Evolutionary conservation across 1,139 yeast genomes (phyloP), one percentile per base, ranked within the genome.

Genomic region (Tardiomyces depauwii): DNA sequence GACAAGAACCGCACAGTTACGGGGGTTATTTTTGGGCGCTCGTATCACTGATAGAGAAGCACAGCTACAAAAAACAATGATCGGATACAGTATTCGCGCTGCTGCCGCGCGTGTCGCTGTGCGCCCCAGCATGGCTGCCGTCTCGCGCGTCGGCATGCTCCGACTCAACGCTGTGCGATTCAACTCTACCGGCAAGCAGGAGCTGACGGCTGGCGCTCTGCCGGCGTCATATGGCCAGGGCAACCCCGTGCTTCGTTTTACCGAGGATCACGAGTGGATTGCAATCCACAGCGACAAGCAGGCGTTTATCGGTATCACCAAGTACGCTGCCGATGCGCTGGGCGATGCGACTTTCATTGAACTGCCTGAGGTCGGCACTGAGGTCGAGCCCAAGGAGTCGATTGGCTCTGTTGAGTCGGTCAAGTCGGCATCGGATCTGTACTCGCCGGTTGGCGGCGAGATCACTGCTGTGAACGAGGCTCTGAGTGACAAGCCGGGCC

Each of bases 271-370:
- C 71, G 99, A 91, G 70, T 91, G 97, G 96, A 70, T 93, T 51
- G 91, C 95, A 2, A 72, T 80, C 44, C 93, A 85, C 63, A 75
- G 76, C 33, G 96, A 89, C 65, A 86, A 87, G 49, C 73, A 80
- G 16, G 69, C 93, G 2, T 88, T 82, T 57, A 73, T 91, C 38
- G 99, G 99, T 38, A 88, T 91, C 66, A 89, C 98, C 51, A 79
- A 77, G 59, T 89, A 91, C 64, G 99, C 99, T 32, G 83, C 96
- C 41, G 96, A 89, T 60, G 95, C 98, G n/a, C 76, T 91, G 51
- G 98, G 98, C 42, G 99, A 91, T 68, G 94, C 95, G 46, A 93
- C 97, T 16, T 91, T 74, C 65, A 82, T 88, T 53, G 99, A 91
- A 67, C 75, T 89, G 57, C 95, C 95, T 45, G 91, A 82, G 57